phyloP scores from a whole-genome alignment of 345 rosid genomes.

The Erysimum cheiranthoides region DNA sequence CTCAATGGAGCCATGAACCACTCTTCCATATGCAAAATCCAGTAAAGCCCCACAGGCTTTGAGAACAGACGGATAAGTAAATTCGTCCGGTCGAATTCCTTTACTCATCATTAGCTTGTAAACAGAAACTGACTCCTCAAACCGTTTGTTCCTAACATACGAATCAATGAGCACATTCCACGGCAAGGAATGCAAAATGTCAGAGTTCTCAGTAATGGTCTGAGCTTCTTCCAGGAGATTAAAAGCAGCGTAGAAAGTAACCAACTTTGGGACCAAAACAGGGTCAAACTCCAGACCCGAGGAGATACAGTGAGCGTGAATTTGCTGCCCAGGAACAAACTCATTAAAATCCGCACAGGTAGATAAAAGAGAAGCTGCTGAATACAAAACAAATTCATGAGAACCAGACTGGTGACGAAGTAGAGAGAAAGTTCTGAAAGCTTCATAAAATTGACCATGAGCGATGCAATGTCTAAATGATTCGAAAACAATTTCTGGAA shows the following conservation, averaged over 20 bases:
- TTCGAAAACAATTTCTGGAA: constrained; percentile 51
- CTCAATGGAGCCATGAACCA: constrained; percentile 57
- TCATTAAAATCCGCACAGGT: constrained; percentile 50
- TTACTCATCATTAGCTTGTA: constrained; percentile 60
- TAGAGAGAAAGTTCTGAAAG: constrained; percentile 53
- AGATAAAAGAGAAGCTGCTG: constrained; percentile 56
- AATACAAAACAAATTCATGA: constrained; percentile 43
- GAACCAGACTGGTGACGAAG: constrained; percentile 43
- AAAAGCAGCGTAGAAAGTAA: constrained; percentile 62
- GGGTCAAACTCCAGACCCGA: constrained; percentile 65
- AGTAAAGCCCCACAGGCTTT: constrained; percentile 72
- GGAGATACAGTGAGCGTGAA: constrained; percentile 59
- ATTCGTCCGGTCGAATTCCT: constrained; percentile 65
- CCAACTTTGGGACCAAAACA: constrained; percentile 67
- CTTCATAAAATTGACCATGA: constrained; percentile 52
- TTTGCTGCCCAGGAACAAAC: constrained; percentile 57
- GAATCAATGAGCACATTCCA: constrained; percentile 77
- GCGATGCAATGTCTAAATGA: constrained; percentile 50
- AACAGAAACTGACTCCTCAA: constrained; percentile 51
- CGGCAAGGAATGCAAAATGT: constrained; percentile 52
- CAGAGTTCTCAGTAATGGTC: constrained; percentile 50
- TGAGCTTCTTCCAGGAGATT: constrained; percentile 53
- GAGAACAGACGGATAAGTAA: constrained; percentile 77
- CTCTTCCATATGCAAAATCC: constrained; percentile 58
- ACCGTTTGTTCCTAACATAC: constrained; percentile 56